These are phyloP conservation scores for Amniculicola lignicola DNA, from an alignment of 495 filamentous ascomycete genomes.

Conservation along the genomic window DNA sequence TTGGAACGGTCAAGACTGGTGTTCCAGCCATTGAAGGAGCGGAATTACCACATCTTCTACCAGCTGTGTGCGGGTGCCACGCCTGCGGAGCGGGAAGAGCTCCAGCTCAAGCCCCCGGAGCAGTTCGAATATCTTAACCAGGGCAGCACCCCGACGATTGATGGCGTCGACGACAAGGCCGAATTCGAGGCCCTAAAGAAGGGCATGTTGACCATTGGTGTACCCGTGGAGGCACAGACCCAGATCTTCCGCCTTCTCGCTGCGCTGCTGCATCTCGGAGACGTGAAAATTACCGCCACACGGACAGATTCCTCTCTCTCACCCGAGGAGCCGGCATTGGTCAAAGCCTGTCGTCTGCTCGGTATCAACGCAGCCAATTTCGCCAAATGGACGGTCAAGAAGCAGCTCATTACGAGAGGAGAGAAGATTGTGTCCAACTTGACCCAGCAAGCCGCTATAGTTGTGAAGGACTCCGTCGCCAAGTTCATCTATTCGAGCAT, in stretches of 20 bases:
- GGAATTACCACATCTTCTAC: slow-evolving; percentile 99
- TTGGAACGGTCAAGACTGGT: slow-evolving; percentile 94
- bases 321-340: slow-evolving; percentile 75
- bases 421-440: slow-evolving; percentile 98
- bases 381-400: slow-evolving; percentile 99
- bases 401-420: slow-evolving; percentile 92
- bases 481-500: slow-evolving; percentile 98
- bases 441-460: slow-evolving; percentile 86
- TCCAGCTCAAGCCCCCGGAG: slow-evolving; percentile 74
- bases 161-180: slow-evolving; percentile 91
- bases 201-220: slow-evolving; percentile 84
- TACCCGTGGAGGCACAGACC: slow-evolving; percentile 65
- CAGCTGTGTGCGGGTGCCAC: slow-evolving; percentile 92
- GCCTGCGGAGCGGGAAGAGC: slow-evolving; percentile 74
- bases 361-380: slow-evolving; percentile 86
- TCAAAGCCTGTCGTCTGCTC: slow-evolving; percentile 78
- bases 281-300: slow-evolving; percentile 89
- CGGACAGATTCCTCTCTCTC: slow-evolving; percentile 81
- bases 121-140: slow-evolving; percentile 97
- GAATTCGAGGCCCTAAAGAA: slow-evolving; percentile 87
- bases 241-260: slow-evolving; percentile 90
- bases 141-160: slow-evolving; percentile 83
- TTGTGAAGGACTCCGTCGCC: slow-evolving; percentile 95
- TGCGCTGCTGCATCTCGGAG: slow-evolving; percentile 90
- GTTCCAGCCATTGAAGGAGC: slow-evolving; percentile 96